Evolutionary conservation across 805 yeast species (phyloP), one percentile per base, ranked within the genome.

Genomic region (Saccharomycopsis fermentans): DNA sequence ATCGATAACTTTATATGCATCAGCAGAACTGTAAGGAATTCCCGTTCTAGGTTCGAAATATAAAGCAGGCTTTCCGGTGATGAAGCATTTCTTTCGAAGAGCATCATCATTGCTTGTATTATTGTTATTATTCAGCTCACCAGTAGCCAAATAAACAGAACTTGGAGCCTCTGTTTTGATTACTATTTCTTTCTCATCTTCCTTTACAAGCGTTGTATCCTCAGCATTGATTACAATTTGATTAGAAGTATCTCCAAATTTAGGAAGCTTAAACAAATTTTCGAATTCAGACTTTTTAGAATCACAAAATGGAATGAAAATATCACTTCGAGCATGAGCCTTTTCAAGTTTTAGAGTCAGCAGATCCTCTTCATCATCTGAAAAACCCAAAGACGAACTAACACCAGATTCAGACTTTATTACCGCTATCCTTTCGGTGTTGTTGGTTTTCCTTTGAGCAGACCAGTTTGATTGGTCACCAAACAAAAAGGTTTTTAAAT

Each of bases 21-120:
- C 91, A 61, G 90, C 87, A 63, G 84, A 85, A 55, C 84, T 79
- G 71, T 94, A 94, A 1, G 96, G 95, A 56, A 94, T 80, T 39
- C 96, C 96, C 32, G 86, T 83, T 39, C 81, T 77, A 0, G 98
- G 98, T 73, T 92, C 98, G 63, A 86, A 83, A 70, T 89, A 92
- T 66, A 82, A 79, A 17, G 94, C 96, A 53, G 83, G 84, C 55
- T 79, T 79, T 2, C 96, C 96, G 2, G 90, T 83, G 51, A 91
- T 82, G 27, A 84, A 74, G 76, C 96, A 86, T 65, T 77, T 71
- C 70, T 82, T 79, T 65, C 77, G 75, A 69, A 81, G 83, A 21
- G 50, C 50, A 21, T 43, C 50, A 24, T 43, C 50, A 43, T 21
- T 43, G 14, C 50, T 43, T 9, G 6, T n/a, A 26, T 43, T 43